Percentiles rank a stretch among this genome's conserved stretches.
phyloP scores from a whole-genome alignment of 768 basidiomycete species.

The Porpolomopsis calyptriformis region DNA sequence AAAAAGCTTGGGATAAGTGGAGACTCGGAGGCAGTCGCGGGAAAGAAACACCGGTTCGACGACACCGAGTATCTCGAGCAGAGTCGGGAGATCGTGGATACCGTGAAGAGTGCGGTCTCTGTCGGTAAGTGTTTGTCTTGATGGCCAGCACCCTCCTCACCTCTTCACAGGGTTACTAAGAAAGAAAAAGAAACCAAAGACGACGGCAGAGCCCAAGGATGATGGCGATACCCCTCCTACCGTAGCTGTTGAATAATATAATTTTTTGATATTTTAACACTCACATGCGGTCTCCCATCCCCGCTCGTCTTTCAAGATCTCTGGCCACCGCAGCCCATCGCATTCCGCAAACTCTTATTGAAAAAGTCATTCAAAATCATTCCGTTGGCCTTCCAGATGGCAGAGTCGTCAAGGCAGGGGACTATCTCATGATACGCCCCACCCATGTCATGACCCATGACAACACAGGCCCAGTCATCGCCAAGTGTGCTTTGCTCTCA shows the following conservation, averaged over 20 bases:
- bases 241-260: background rate
- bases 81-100: conserved; percentile 81
- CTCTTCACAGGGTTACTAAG: conserved; percentile 50
- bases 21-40: conserved; percentile 34
- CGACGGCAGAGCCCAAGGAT: conserved; percentile 16
- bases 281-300: conserved; percentile 4
- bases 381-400: conserved; percentile 79
- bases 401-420: conserved; percentile 79
- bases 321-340: conserved; percentile 19
- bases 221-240: conserved; percentile 5
- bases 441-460: conserved; percentile 99
- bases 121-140: conserved; percentile 43
- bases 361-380: conserved; percentile 97
- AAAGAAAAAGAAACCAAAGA: conserved; percentile 66
- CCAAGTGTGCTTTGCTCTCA: conserved; percentile 41
- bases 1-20: conserved; percentile 60
- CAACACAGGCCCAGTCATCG: conserved; percentile 96
- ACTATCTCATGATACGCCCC: conserved; percentile 99
- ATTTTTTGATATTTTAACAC: too few relatives aligned
- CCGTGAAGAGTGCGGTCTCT: conserved; percentile 82
- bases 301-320: conserved; percentile 10
- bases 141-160: conserved; percentile 13
- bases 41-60: conserved; percentile 83
- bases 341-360: conserved; percentile 79
- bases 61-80: conserved; percentile 90